A percentile compares a stretch with the other conserved stretches of the same genome.
Evolutionary conservation across 2,329 filamentous ascomycete species (phyloP).

Genomic region (Fusarium mundagurra): DNA sequence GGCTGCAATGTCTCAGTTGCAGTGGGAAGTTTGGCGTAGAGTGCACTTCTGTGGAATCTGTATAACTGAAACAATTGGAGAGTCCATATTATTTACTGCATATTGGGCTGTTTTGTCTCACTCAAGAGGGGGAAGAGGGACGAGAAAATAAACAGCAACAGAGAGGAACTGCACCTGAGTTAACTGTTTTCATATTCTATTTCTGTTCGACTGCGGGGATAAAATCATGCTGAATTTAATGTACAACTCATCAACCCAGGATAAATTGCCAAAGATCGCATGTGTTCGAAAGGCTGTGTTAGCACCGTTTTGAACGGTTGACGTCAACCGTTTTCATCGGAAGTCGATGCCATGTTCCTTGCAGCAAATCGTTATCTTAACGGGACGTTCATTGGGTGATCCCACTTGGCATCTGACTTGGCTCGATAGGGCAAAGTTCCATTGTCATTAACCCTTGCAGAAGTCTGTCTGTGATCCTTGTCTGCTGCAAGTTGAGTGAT

Average conservation of each 20-base stretch:
- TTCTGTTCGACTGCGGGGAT: neutral
- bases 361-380: constrained; percentile 14
- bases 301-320: constrained; percentile 9
- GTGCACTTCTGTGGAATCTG: neutral
- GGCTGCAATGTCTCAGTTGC: constrained; percentile 20
- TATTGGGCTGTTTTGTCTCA: neutral
- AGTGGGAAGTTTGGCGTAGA: neutral
- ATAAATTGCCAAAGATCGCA: neutral
- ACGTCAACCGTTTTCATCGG: constrained; percentile 1
- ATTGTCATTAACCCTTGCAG: constrained; percentile 7
- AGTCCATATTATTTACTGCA: neutral
- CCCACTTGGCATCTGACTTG: constrained; percentile 1
- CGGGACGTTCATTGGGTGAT: constrained; percentile 7
- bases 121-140: neutral
- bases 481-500: constrained; percentile 14
- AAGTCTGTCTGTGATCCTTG: neutral
- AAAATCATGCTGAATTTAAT: neutral
- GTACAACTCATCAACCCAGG: neutral
- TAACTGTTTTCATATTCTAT: neutral
- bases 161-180: neutral
- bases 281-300: neutral
- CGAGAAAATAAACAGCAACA: neutral
- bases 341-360: constrained; percentile 14
- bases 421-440: constrained; percentile 14
- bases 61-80: constrained; percentile 20